These are phyloP conservation scores for Hirsutella minnesotensis DNA, from an alignment of 2,329 filamentous ascomycete species.

Conservation along the genomic window DNA sequence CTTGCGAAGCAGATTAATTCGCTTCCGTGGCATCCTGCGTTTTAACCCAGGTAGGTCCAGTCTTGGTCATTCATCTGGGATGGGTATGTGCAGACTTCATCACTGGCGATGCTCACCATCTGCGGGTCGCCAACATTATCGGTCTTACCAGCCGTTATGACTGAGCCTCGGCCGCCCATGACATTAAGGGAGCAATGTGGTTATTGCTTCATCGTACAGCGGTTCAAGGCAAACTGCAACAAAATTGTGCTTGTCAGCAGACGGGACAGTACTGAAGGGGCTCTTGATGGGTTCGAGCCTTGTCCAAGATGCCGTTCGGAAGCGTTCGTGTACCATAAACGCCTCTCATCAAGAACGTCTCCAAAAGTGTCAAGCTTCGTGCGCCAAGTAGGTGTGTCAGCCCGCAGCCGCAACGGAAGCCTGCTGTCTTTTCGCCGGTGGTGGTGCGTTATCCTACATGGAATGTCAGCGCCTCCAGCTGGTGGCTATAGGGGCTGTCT, in stretches of 20 bases:
- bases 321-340: slow-evolving; percentile 1
- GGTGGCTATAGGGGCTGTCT: background rate
- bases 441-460: slow-evolving; percentile 21
- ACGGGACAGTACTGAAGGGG: slow-evolving; percentile 5
- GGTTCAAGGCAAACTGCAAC: slow-evolving; percentile 2
- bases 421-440: slow-evolving; percentile 29
- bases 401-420: slow-evolving; percentile 28
- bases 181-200: background rate
- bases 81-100: background rate
- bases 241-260: slow-evolving; percentile 12
- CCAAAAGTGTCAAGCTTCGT: slow-evolving; percentile 1
- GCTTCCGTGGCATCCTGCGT: background rate
- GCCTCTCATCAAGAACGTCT: slow-evolving; percentile 4
- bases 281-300: slow-evolving; percentile 7
- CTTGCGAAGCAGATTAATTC: too few relatives aligned
- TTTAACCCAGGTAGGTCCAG: background rate
- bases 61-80: background rate
- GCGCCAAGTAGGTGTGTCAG: slow-evolving; percentile 6
- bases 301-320: slow-evolving; percentile 7
- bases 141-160: too few relatives aligned
- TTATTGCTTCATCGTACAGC: background rate
- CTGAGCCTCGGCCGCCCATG: too few relatives aligned
- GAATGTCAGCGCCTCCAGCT: slow-evolving; percentile 13
- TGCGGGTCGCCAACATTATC: background rate
- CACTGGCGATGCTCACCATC: slow-evolving; percentile 2